Percentiles rank a stretch among this genome's conserved stretches.
phyloP scores from a whole-genome alignment of 306 rosid species.

The Cyclanthera cordifolia region DNA sequence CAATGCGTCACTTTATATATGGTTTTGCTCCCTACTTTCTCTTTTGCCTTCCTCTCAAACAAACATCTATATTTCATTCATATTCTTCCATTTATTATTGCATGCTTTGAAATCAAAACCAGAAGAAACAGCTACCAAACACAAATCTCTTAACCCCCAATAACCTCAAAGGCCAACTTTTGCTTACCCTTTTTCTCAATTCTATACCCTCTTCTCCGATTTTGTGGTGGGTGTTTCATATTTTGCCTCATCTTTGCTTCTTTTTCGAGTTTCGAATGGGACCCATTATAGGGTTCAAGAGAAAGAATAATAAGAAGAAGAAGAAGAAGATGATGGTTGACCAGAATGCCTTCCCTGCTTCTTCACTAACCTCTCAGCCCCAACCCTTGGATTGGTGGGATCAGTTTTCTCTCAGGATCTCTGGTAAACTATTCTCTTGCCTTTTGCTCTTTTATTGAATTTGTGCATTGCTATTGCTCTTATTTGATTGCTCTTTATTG shows the following conservation, averaged over 20 bases:
- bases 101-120: slow-evolving; percentile 33
- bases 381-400: slow-evolving; percentile 81
- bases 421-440: slow-evolving; percentile 32
- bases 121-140: neutral
- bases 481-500: slow-evolving; percentile 13
- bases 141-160: slow-evolving; percentile 9
- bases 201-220: slow-evolving; percentile 19
- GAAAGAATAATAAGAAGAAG: neutral
- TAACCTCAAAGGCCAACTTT: slow-evolving; percentile 3
- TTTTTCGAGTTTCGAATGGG: slow-evolving; percentile 45
- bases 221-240: slow-evolving; percentile 11
- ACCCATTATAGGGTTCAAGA: slow-evolving; percentile 74
- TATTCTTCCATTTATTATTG: slow-evolving; percentile 24
- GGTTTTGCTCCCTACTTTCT: no score
- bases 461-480: slow-evolving; percentile 20
- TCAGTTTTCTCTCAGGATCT: slow-evolving; percentile 56
- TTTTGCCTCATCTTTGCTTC: slow-evolving; percentile 5
- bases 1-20: slow-evolving; percentile 7
- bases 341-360: slow-evolving; percentile 39
- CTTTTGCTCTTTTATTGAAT: slow-evolving; percentile 10
- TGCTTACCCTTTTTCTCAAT: slow-evolving; percentile 22
- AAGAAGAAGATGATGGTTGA: slow-evolving; percentile 53
- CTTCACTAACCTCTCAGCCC: slow-evolving; percentile 33
- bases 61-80: slow-evolving; percentile 18
- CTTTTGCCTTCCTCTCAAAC: slow-evolving; percentile 4